Evolutionary conservation across 2,329 filamentous ascomycete genomes (phyloP).

Genomic region (Shiraia bambusicola): DNA sequence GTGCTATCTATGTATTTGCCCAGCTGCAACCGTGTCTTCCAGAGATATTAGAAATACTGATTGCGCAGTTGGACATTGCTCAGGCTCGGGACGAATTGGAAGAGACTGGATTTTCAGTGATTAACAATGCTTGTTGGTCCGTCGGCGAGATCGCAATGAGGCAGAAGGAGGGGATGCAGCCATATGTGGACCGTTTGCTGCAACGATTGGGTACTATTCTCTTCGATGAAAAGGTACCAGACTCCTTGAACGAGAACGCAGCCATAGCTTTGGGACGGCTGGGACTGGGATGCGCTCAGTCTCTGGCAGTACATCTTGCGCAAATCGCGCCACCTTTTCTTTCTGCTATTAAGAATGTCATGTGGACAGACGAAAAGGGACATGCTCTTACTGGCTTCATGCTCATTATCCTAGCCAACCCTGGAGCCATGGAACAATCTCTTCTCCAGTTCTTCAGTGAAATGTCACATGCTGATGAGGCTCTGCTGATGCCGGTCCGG

Average conservation of each 20-base stretch:
- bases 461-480: constrained; percentile 69
- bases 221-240: constrained; percentile 79
- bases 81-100: constrained; percentile 73
- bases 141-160: constrained; percentile 88
- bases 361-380: constrained; percentile 89
- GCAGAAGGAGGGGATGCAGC: constrained; percentile 69
- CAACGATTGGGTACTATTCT: constrained; percentile 79
- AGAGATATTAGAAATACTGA: constrained; percentile 75
- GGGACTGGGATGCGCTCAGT: constrained; percentile 74
- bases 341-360: constrained; percentile 76
- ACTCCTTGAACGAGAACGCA: constrained; percentile 88
- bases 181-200: constrained; percentile 76
- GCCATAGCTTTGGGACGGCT: constrained; percentile 89
- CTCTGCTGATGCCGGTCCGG: constrained; percentile 61
- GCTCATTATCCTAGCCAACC: constrained; percentile 79
- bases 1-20: constrained; percentile 85
- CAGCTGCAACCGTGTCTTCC: constrained; percentile 74
- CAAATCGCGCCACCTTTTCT: constrained; percentile 84
- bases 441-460: constrained; percentile 79
- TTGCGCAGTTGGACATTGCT: constrained; percentile 78
- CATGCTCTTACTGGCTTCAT: constrained; percentile 92
- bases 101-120: constrained; percentile 83
- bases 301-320: constrained; percentile 75
- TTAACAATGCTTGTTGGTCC: constrained; percentile 99
- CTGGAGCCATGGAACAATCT: constrained; percentile 85